Percentiles rank a stretch among this genome's conserved stretches.
These are phyloP conservation scores for Aurantiochytrium sp. DNA, from an alignment of 108 stramenopile species.

Conservation along the genomic window DNA sequence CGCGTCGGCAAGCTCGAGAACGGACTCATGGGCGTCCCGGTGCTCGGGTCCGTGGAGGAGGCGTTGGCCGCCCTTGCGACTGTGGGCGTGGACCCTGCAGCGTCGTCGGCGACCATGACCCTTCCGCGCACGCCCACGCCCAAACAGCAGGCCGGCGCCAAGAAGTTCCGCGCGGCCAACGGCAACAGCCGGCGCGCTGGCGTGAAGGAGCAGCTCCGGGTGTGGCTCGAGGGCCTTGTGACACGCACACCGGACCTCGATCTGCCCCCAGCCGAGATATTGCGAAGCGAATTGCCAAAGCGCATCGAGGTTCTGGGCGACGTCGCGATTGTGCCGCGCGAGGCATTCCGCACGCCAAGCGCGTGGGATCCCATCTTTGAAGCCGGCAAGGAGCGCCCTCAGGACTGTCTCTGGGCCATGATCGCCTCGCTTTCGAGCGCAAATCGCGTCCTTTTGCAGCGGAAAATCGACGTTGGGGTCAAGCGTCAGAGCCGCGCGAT, in stretches of 20 bases:
- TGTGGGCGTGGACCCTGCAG: not conserved
- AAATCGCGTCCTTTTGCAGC: not conserved
- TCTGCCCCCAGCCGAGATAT: not conserved
- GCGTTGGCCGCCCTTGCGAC: not conserved
- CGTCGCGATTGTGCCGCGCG: constrained; percentile 17
- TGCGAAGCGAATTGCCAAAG: not conserved
- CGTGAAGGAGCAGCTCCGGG: not conserved
- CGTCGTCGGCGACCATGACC: not conserved
- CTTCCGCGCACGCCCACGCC: not conserved
- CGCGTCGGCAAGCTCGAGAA: not conserved
- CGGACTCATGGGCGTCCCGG: not conserved
- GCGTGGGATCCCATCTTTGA: not conserved
- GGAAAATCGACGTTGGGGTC: not conserved
- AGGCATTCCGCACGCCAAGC: not conserved
- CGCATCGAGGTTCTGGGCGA: not conserved
- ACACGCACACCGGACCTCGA: not conserved
- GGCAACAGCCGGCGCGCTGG: not conserved
- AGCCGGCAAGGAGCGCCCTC: not conserved
- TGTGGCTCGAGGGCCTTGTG: not conserved
- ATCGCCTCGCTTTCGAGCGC: not conserved
- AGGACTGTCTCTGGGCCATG: not conserved
- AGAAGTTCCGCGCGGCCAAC: not conserved
- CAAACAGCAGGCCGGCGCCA: not conserved
- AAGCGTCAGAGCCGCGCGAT: not conserved
- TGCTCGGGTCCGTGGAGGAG: not conserved